phyloP scores from a whole-genome alignment of 169 alveolate genomes.

The Cryptosporidium xiaoi region DNA sequence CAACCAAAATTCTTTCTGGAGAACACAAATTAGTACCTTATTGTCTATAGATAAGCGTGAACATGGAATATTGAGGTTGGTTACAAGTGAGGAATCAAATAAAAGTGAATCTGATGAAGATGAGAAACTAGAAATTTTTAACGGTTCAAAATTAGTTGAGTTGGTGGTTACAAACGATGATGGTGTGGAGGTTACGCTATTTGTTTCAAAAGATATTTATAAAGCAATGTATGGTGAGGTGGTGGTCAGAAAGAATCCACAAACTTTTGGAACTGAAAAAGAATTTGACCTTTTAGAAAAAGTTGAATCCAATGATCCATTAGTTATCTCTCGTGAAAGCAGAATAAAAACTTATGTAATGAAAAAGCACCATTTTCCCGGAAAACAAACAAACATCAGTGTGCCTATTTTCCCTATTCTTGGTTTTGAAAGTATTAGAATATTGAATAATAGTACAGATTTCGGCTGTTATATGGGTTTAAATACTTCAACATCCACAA shows the following conservation, averaged over 20 bases:
- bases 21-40: slow-evolving; percentile 6
- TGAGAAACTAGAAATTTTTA: too few species aligned
- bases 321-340: too few species aligned
- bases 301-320: too few species aligned
- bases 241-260: slow-evolving; percentile 31
- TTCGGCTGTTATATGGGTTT: too few species aligned
- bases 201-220: slow-evolving; percentile 17
- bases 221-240: slow-evolving; percentile 3
- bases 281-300: not conserved
- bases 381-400: too few species aligned
- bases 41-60: slow-evolving; percentile 17
- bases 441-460: too few species aligned
- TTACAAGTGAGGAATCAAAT: slow-evolving; percentile 7
- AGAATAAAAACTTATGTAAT: too few species aligned
- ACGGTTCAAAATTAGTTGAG: slow-evolving; percentile 2
- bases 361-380: too few species aligned
- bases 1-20: slow-evolving; percentile 12
- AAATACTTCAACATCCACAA: too few species aligned
- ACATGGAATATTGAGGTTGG: slow-evolving; percentile 4
- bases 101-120: not conserved
- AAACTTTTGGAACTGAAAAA: not conserved
- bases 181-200: slow-evolving; percentile 32
- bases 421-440: too few species aligned
- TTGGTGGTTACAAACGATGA: slow-evolving; percentile 24
- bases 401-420: too few species aligned